Evolutionary conservation across 1,139 yeast species (phyloP), one percentile per base, ranked within the genome.

Genomic region (Zhuliangozyma parablackwelliae): DNA sequence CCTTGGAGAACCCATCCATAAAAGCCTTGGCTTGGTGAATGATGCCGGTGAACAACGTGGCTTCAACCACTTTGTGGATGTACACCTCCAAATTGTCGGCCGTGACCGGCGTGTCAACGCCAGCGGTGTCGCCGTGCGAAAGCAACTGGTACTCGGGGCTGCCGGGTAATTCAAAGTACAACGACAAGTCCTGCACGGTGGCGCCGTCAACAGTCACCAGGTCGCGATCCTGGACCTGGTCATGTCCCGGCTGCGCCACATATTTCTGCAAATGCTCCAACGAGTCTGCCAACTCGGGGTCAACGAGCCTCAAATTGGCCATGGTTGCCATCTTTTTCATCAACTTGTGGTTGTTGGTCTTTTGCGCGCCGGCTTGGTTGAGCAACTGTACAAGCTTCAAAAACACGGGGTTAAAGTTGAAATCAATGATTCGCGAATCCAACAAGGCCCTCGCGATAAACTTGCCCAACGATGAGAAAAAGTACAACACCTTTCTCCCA

Each of bases 361-460:
- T 50, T 16, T 34, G 29, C 9, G 31, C 28, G 23, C 41, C 47
- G 27, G 39, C 36, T 21, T 47, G 49, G 38, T 56, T 62, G 31
- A 62, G 52, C n/a, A 51, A 45, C 44, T 62, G 64, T 5, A 62
- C 54, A 16, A 82, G 43, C 43, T 70, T 69, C 56, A 92, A 83
- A 52, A 92, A 88, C 5, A 79, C 58, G 1, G 80, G 75, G 53
- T 81, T 88, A 59, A 92, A 81, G 37, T 80, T 71, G 57, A 92
- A 81, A 56, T 92, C 97, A 39, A 92, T 74, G 37, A 90, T 80
- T 46, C 97, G 69, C 11, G 89, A 82, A 59, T 92, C 98, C 36
- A 92, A 61, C 56, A 90, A 65, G 0, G 97, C 85, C 42, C 97
- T 70, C 0, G 96, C 97, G 39, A 90, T 69, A 52, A 92, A 88